Evolutionary conservation across 345 rosid species (phyloP).

Genomic region (Citrus inodora): DNA sequence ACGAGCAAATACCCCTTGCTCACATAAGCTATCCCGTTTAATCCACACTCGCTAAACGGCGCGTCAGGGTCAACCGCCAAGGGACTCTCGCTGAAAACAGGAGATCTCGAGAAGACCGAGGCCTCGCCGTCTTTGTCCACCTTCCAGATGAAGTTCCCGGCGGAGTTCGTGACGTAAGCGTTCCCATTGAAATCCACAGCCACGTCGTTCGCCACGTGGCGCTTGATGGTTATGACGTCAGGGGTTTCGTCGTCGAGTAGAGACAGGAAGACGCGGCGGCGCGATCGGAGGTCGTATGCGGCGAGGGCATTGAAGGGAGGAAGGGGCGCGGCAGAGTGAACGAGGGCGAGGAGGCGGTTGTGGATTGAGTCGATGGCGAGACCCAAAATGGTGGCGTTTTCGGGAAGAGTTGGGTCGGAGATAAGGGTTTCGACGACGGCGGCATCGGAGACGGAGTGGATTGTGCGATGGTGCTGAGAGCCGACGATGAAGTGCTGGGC

Average conservation of each 20-base stretch:
- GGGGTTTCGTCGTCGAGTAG: slow-evolving; percentile 25
- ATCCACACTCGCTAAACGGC: slow-evolving; percentile 45
- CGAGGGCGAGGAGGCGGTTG: slow-evolving; percentile 65
- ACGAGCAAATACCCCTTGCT: slow-evolving; percentile 78
- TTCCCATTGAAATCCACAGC: slow-evolving; percentile 69
- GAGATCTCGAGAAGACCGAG: slow-evolving; percentile 63
- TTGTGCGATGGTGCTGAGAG: slow-evolving; percentile 52
- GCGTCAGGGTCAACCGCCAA: slow-evolving; percentile 34
- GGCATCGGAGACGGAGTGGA: slow-evolving; percentile 75
- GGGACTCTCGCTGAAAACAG: slow-evolving; percentile 42
- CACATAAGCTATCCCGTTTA: slow-evolving; percentile 70
- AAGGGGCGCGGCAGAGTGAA: slow-evolving; percentile 48
- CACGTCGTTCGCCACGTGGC: slow-evolving; percentile 61
- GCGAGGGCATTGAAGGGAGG: slow-evolving; percentile 76
- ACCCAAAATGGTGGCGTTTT: slow-evolving; percentile 56
- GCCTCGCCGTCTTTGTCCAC: slow-evolving; percentile 60
- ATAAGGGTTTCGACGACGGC: slow-evolving; percentile 59
- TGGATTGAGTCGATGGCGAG: slow-evolving; percentile 49
- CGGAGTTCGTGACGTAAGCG: slow-evolving; percentile 87
- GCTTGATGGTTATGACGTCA: slow-evolving; percentile 7
- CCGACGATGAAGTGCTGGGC: slow-evolving; percentile 81
- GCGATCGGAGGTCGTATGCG: slow-evolving; percentile 70
- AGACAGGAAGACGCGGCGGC: slow-evolving; percentile 34
- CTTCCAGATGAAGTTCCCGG: slow-evolving; percentile 79
- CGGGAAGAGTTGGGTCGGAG: slow-evolving; percentile 58